These are phyloP conservation scores for Malus hybrid DNA, from an alignment of 331 rosid species.

Conservation along the genomic window DNA sequence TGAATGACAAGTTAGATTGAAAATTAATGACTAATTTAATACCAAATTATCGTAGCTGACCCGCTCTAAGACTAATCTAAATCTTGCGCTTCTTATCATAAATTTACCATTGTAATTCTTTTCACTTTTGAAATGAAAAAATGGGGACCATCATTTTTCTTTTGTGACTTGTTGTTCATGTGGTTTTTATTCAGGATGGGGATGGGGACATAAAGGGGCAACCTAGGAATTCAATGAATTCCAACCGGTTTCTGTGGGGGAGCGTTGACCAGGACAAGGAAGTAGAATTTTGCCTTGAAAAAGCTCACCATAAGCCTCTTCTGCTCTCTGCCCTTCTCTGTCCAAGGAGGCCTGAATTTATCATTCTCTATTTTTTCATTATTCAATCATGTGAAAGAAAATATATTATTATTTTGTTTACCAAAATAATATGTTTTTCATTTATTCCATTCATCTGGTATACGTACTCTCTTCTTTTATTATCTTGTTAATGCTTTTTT, in stretches of 20 bases:
- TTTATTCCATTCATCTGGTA: neutral
- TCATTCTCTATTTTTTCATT: neutral
- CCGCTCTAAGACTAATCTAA: no score
- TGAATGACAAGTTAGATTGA: no score
- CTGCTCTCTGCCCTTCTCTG: neutral
- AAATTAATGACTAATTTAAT: no score
- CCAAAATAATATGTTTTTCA: neutral
- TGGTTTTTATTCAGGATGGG: slow-evolving; percentile 19
- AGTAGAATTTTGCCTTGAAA: slow-evolving; percentile 15
- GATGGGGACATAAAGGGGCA: slow-evolving; percentile 30
- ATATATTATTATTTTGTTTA: neutral
- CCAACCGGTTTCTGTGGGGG: slow-evolving; percentile 10
- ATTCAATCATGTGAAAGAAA: neutral
- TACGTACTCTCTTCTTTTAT: neutral
- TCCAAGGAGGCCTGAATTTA: neutral
- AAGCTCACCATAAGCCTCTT: slow-evolving; percentile 10
- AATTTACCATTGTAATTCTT: neutral
- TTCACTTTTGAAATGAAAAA: neutral
- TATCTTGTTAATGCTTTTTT: neutral
- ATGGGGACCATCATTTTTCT: slow-evolving; percentile 2
- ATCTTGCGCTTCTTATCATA: no score
- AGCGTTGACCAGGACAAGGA: slow-evolving; percentile 29
- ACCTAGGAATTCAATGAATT: slow-evolving; percentile 39
- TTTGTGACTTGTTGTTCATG: slow-evolving; percentile 18
- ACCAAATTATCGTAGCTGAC: no score